Evolutionary conservation across 257 asterid genomes (phyloP), one percentile per base, ranked within the genome.

Genomic region (Petrea volubilis): DNA sequence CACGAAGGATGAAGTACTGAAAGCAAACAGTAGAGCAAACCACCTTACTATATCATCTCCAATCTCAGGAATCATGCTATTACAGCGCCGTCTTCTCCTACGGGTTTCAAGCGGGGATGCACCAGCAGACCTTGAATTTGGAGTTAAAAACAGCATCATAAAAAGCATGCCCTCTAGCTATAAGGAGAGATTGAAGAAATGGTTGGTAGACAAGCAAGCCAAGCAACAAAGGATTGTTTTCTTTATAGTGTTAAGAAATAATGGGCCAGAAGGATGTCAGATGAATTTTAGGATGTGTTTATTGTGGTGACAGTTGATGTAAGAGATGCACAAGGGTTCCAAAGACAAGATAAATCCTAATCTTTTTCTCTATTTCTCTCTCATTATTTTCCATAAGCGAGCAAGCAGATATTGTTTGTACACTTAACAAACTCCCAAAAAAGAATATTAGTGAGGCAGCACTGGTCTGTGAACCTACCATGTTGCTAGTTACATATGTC

Each of bases 1-100:
- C 59, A 60, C 12, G 64, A 69, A 56, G 49, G 18, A 75, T 63
- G 69, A 73, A 72, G 68, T 47, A 68, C 49, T 18, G 58, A 21
- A 56, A 74, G 61, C 41, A 64, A 71, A 71, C 21, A 63, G 66
- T 71, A 76, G 70, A 57, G 67, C 63, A 61, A 65, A 79, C 86
- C 79, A 93, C 97, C 96, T 93, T 74, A 88, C 97, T 70, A 87
- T 88, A 77, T 93, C 97, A 70, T 93, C 98, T 57, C 97, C 91
- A 76, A 93, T 90, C 88, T 93, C 98, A 7, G 98, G 97, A 82
- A 89, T 77, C 91, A 93, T 75, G 85, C 98, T 90, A 65, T 84
- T 70, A 77, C 93, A 82, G 4, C 89, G 92, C 20, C 92, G 81
- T 77, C 96, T 85, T 82, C 96, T 86, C 80, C 97, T 90, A 75